Conservation (phyloP, 2,329 filamentous ascomycete species). For the Fusarium nematophilum region DNA sequence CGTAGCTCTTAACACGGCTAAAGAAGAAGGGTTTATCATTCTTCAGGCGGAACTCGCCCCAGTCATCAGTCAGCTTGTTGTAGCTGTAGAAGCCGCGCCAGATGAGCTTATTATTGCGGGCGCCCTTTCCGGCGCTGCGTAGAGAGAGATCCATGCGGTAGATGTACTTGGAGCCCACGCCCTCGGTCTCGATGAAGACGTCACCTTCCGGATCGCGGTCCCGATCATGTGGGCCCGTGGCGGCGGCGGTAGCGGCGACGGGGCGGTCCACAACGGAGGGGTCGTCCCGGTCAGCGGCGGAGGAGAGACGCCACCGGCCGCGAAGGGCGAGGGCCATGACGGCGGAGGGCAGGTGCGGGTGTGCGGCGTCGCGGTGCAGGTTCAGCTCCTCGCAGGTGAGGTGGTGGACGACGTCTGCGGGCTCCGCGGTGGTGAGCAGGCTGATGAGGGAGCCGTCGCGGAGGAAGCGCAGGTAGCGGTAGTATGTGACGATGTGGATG, state of each 20-base stretch:
- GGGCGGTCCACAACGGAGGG: conserved; percentile 27
- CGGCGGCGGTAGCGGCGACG: not conserved
- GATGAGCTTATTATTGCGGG: conserved; percentile 84
- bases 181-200: conserved; percentile 87
- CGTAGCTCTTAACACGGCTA: conserved; percentile 73
- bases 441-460: conserved; percentile 87
- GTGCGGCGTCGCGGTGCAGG: conserved; percentile 52
- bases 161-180: conserved; percentile 80
- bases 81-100: conserved; percentile 96
- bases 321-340: conserved; percentile 77
- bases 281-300: conserved; percentile 47
- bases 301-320: conserved; percentile 64
- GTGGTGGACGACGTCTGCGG: conserved; percentile 86
- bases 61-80: conserved; percentile 89
- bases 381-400: conserved; percentile 77
- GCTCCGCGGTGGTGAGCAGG: conserved; percentile 83
- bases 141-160: conserved; percentile 85
- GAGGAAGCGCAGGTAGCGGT: conserved; percentile 95
- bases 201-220: conserved; percentile 67
- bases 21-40: conserved; percentile 76
- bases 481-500: conserved; percentile 97
- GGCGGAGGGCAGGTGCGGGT: conserved; percentile 51
- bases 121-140: conserved; percentile 69
- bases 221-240: conserved; percentile 25
- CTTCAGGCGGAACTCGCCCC: conserved; percentile 79